Evolutionary conservation across 2,329 filamentous ascomycete species (phyloP).

Genomic region (Stemphylium vesicarium): DNA sequence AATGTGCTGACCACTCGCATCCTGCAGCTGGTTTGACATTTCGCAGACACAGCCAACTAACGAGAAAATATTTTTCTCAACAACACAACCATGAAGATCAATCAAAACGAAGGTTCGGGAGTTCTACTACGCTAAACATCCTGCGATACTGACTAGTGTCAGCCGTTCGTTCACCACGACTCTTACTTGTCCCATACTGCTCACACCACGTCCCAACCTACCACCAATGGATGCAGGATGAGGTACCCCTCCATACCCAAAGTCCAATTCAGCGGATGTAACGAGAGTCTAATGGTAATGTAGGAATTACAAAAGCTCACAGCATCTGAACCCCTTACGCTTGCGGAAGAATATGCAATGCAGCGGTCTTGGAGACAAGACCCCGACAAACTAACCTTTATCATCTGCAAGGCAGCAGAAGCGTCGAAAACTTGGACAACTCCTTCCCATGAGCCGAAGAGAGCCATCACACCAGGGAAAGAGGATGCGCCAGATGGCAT

Average conservation of each 20-base stretch:
- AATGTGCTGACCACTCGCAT: not conserved
- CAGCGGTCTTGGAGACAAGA: conserved; percentile 85
- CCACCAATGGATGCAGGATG: conserved; percentile 90
- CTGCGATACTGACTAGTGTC: not conserved
- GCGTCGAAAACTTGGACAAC: not conserved
- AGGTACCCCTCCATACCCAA: conserved; percentile 50
- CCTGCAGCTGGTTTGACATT: not conserved
- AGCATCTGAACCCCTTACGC: conserved; percentile 80
- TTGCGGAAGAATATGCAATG: conserved; percentile 87
- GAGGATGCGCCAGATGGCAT: conserved; percentile 61
- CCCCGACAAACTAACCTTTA: conserved; percentile 89
- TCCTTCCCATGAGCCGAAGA: not conserved
- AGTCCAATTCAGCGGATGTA: not conserved
- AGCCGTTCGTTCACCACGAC: conserved; percentile 71
- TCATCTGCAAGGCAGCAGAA: conserved; percentile 63
- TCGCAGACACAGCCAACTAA: not conserved
- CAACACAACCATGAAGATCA: conserved; percentile 47
- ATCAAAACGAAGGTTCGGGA: conserved; percentile 48
- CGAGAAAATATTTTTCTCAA: not conserved
- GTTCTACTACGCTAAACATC: not conserved
- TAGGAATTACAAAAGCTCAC: conserved; percentile 78
- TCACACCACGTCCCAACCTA: conserved; percentile 81
- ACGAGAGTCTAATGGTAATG: not conserved
- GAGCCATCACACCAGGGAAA: conserved; percentile 21
- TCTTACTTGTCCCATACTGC: conserved; percentile 85